Evolutionary conservation across 106 monocot species (phyloP).

Genomic region (Phalaenopsis aphrodite): DNA sequence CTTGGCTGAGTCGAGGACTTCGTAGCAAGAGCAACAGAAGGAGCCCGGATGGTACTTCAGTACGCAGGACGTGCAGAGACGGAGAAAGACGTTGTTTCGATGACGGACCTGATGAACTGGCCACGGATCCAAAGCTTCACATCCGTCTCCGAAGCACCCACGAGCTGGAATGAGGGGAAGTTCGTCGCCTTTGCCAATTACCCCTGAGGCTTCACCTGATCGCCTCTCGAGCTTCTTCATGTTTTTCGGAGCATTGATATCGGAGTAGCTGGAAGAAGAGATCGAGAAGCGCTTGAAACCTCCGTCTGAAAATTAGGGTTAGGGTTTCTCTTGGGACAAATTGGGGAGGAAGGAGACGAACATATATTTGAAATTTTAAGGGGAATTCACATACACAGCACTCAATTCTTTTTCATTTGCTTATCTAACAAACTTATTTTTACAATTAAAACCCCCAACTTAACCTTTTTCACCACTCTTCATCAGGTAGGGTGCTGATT

Average conservation of each 20-base stretch:
- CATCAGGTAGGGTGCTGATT: constrained; percentile 12
- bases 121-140: constrained; percentile 37
- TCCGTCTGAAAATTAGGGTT: constrained; percentile 9
- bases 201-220: neutral
- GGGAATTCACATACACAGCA: too few relatives aligned
- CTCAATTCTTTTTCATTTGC: too few relatives aligned
- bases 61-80: constrained; percentile 79
- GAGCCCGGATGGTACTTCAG: constrained; percentile 43
- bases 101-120: constrained; percentile 63
- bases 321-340: neutral
- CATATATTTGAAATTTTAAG: neutral
- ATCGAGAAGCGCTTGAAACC: neutral
- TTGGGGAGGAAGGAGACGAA: constrained; percentile 5
- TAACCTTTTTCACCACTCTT: too few relatives aligned
- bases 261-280: neutral
- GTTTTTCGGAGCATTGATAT: neutral
- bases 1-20: constrained; percentile 21
- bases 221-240: neutral
- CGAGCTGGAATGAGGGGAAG: constrained; percentile 1
- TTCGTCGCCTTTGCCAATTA: neutral
- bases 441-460: too few relatives aligned
- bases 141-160: constrained; percentile 53
- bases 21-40: constrained; percentile 52
- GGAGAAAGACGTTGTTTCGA: constrained; percentile 26
- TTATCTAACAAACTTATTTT: too few relatives aligned